A percentile compares a stretch with the other conserved stretches of the same genome.
phyloP scores from a whole-genome alignment of 2,329 filamentous ascomycete genomes.

The Xylaria sp. region DNA sequence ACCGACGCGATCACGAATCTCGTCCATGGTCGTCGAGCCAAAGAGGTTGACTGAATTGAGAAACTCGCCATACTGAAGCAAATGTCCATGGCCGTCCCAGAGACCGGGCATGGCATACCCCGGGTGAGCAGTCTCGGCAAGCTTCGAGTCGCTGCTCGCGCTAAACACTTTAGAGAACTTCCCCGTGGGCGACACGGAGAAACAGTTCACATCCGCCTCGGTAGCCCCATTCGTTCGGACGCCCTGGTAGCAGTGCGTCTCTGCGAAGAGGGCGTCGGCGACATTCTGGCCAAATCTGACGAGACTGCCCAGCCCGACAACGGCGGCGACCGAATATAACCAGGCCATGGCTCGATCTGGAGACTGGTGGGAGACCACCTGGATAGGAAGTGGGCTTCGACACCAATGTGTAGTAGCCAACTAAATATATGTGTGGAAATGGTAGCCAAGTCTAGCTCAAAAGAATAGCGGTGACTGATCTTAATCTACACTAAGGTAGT shows the following conservation, averaged over 20 bases:
- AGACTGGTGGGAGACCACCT: not conserved
- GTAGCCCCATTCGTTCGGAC: slow-evolving; percentile 57
- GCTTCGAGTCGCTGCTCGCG: slow-evolving; percentile 47
- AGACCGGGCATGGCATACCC: slow-evolving; percentile 74
- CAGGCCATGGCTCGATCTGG: slow-evolving; percentile 30
- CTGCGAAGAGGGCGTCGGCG: slow-evolving; percentile 42
- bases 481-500: not conserved
- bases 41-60: slow-evolving; percentile 74
- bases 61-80: slow-evolving; percentile 74
- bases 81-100: slow-evolving; percentile 77
- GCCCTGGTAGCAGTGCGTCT: slow-evolving; percentile 58
- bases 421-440: not conserved
- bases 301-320: slow-evolving; percentile 43
- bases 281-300: slow-evolving; percentile 42
- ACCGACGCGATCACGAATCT: slow-evolving; percentile 64
- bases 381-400: not conserved
- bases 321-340: slow-evolving; percentile 38
- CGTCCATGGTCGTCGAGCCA: slow-evolving; percentile 64
- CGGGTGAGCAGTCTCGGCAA: slow-evolving; percentile 49
- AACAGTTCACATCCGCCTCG: slow-evolving; percentile 62
- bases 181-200: slow-evolving; percentile 62
- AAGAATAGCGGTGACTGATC: not conserved
- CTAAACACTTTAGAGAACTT: slow-evolving; percentile 62
- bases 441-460: not conserved
- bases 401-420: not conserved